Evolutionary conservation across 768 basidiomycete genomes (phyloP).

Genomic region (Neoboletus brunneissimus): DNA sequence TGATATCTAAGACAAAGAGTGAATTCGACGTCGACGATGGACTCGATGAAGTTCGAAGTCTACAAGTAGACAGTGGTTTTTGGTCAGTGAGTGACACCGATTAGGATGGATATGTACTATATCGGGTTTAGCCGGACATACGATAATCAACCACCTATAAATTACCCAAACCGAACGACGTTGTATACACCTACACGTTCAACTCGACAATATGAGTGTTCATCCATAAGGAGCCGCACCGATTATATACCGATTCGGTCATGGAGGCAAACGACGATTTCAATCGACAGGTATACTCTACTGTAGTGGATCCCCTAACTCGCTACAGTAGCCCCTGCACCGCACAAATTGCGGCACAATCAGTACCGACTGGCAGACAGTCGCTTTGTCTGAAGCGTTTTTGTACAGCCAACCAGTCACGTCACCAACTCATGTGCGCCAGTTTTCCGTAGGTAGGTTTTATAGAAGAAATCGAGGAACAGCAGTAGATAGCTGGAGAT

Average conservation of each 20-base stretch:
- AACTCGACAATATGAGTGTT: no score
- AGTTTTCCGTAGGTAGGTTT: constrained; percentile 14
- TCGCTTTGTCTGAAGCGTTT: neutral
- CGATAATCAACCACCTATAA: neutral
- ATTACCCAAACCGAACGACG: no score
- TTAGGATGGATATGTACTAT: neutral
- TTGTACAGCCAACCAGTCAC: neutral
- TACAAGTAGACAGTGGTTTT: neutral
- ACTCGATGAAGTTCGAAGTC: neutral
- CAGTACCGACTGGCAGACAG: neutral
- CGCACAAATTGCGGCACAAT: no score
- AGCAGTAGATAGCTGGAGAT: constrained; percentile 19
- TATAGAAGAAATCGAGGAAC: constrained; percentile 23
- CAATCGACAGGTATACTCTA: no score
- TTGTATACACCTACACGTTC: no score
- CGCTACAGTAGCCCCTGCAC: neutral
- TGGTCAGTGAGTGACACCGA: neutral
- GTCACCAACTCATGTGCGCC: neutral
- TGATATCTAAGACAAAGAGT: neutral
- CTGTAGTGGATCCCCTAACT: neutral
- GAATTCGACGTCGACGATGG: neutral
- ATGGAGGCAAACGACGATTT: no score
- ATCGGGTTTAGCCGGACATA: neutral
- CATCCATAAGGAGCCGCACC: no score
- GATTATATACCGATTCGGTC: no score